Conservation (phyloP, 768 basidiomycete genomes). For the Austroboletus eburneus region DNA sequence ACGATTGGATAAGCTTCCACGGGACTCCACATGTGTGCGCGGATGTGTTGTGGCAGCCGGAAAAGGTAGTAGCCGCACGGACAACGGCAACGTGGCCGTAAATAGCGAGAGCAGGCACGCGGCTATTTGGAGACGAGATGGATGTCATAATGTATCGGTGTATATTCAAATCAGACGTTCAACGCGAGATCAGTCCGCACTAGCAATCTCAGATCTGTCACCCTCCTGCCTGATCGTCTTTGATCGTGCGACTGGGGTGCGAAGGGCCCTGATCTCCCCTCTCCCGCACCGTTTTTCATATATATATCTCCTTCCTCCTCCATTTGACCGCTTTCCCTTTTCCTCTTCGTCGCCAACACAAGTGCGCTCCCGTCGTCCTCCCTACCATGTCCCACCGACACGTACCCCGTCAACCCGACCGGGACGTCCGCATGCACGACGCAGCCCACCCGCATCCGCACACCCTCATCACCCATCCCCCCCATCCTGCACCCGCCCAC, state of each 20-base stretch:
- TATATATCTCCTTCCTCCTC: slow-evolving; percentile 52
- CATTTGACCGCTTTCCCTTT: slow-evolving; percentile 44
- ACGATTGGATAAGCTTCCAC: slow-evolving; percentile 36
- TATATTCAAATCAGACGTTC: slow-evolving; percentile 36
- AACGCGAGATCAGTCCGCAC: slow-evolving; percentile 36
- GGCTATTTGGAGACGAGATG: slow-evolving; percentile 45
- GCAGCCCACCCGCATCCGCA: slow-evolving; percentile 41
- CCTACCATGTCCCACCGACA: slow-evolving; percentile 58
- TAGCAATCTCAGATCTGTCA: slow-evolving; percentile 35
- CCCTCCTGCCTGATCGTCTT: slow-evolving; percentile 50
- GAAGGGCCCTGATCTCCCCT: slow-evolving; percentile 41
- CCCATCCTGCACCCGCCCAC: slow-evolving; percentile 31
- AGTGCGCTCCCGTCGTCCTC: slow-evolving; percentile 21
- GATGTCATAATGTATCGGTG: slow-evolving; percentile 28
- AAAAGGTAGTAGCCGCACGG: slow-evolving; percentile 39
- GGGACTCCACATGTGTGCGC: slow-evolving; percentile 31
- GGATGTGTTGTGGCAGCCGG: slow-evolving; percentile 32
- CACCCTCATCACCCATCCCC: slow-evolving; percentile 39
- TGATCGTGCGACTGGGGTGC: slow-evolving; percentile 56
- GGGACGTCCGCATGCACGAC: slow-evolving; percentile 65
- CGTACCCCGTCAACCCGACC: slow-evolving; percentile 53
- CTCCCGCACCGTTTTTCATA: slow-evolving; percentile 41
- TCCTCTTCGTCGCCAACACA: slow-evolving; percentile 39
- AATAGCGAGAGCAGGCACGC: slow-evolving; percentile 48
- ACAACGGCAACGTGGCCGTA: slow-evolving; percentile 45